Base-by-base conservation (phyloP, 208 protist genomes). In the Kentomonas sorsogonicus region DNA sequence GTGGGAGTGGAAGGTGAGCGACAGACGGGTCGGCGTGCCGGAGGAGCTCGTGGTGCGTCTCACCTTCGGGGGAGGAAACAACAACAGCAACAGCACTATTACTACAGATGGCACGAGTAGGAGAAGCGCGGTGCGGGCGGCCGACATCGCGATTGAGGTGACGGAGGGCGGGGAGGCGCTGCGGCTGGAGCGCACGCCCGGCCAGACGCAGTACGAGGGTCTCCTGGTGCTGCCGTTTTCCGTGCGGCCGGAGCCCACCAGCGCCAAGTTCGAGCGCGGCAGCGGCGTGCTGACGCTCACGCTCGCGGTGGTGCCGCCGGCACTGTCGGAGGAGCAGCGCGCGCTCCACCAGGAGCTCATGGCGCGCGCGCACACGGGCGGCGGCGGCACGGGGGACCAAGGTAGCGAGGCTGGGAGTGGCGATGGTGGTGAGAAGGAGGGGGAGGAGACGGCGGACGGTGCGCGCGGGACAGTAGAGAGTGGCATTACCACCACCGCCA, bases 21-120 rank as follows among this genome's bases (percentile, higher is more conserved):
- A 95, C 25, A 72, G 70, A 53, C 72, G 52, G 34, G 47, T 91
- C 48, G 88, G 88, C 23, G 78, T 95, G 1, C 88, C 88, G 1
- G 72, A 87, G 72, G 70, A 71, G 64, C 68, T 95, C 9, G 68
- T 92, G 1, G 88, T 95, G 29, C 78, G 79, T 53, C 59, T 95
- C 48, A 79, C 72, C 25, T 91, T 95, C 58, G 60, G 51, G 16
- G 77, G 63, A n/a, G 47, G 68, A 3, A 26, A 18, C 29, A 66
- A 55, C 25, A 23, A 23, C 43, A 6, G 25, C 7, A 15, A 48
- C 13, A 23, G 22, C 27, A n/a, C n/a, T n/a, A n/a, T n/a, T n/a
- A n/a, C n/a, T n/a, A n/a, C n/a, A n/a, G n/a, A n/a, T n/a, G n/a
- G n/a, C n/a, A n/a, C n/a, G n/a, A n/a, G n/a, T n/a, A n/a, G n/a